phyloP scores from a whole-genome alignment of 352 stramenopile genomes.

The Phytophthora sp. region DNA sequence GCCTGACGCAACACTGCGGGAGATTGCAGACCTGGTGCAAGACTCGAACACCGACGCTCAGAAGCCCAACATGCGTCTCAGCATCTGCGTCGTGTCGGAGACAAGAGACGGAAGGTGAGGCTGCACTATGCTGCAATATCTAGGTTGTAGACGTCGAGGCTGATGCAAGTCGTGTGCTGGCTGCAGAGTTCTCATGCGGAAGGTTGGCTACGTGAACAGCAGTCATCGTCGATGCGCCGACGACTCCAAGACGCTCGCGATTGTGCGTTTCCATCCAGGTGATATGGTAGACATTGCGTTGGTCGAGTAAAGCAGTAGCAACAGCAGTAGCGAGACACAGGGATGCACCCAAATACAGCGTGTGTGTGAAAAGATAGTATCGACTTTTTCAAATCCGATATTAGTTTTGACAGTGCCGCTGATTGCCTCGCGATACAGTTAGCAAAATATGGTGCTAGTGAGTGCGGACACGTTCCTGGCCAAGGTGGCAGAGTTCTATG shows the following conservation, averaged over 20 bases:
- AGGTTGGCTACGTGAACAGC: constrained; percentile 65
- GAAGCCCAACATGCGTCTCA: constrained; percentile 61
- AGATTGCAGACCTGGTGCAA: constrained; percentile 75
- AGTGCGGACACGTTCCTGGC: constrained; percentile 67
- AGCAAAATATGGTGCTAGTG: constrained; percentile 55
- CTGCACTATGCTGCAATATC: not conserved
- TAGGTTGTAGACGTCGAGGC: not conserved
- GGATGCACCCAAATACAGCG: not conserved
- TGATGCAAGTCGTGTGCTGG: constrained; percentile 9
- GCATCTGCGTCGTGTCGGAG: constrained; percentile 65
- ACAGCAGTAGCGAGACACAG: constrained; percentile 4
- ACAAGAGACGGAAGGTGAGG: constrained; percentile 55
- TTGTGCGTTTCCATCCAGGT: constrained; percentile 65
- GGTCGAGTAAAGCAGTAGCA: constrained; percentile 34
- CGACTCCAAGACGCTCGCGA: constrained; percentile 71
- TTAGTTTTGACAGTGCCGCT: constrained; percentile 18
- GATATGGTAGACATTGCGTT: constrained; percentile 73
- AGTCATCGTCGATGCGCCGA: constrained; percentile 56
- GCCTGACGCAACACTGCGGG: constrained; percentile 72
- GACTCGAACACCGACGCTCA: constrained; percentile 63
- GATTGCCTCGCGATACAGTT: constrained; percentile 4
- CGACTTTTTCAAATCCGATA: constrained; percentile 19
- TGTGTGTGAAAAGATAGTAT: constrained; percentile 29
- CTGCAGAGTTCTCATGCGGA: constrained; percentile 58
- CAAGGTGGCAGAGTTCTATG: constrained; percentile 67